Percentiles rank a stretch among this genome's conserved stretches.
phyloP scores from a whole-genome alignment of 371 early-diverging fungal genomes.

The Syncephalastrum monosporum region DNA sequence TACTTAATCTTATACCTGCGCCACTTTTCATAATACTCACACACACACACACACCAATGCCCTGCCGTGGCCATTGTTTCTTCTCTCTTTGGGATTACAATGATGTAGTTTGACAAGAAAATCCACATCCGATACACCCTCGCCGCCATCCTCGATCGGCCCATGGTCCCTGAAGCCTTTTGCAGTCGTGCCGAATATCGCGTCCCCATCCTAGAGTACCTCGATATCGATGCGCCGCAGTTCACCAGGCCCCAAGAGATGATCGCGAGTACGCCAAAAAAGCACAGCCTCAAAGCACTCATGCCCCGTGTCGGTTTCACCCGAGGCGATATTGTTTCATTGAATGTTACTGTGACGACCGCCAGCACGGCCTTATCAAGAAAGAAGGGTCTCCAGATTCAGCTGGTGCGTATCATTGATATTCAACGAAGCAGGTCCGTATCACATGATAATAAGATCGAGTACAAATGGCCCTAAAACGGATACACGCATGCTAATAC shows the following conservation, averaged over 20 bases:
- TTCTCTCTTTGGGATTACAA: not conserved
- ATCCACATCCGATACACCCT: slow-evolving; percentile 32
- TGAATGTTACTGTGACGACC: slow-evolving; percentile 25
- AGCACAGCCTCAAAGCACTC: slow-evolving; percentile 20
- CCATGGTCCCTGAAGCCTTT: slow-evolving; percentile 42
- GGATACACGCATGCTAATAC: slow-evolving; percentile 14
- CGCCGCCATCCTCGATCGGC: slow-evolving; percentile 40
- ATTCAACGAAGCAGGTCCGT: slow-evolving; percentile 23
- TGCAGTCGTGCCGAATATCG: slow-evolving; percentile 36
- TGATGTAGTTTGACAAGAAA: slow-evolving; percentile 33
- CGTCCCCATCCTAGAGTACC: slow-evolving; percentile 38
- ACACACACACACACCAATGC: not conserved
- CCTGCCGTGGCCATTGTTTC: not conserved
- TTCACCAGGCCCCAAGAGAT: slow-evolving; percentile 28
- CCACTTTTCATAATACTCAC: not conserved
- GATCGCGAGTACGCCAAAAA: slow-evolving; percentile 15
- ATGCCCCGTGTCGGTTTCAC: slow-evolving; percentile 43
- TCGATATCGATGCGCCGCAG: slow-evolving; percentile 32
- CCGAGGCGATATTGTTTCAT: slow-evolving; percentile 40
- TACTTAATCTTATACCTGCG: not conserved
- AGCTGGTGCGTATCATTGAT: slow-evolving; percentile 29
- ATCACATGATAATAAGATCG: not conserved
- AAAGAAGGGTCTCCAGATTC: slow-evolving; percentile 23
- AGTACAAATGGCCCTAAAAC: slow-evolving; percentile 18
- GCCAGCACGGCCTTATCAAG: slow-evolving; percentile 19